These are phyloP conservation scores for Tilletia horrida DNA, from an alignment of 1,284 basidiomycete species.

Conservation along the genomic window DNA sequence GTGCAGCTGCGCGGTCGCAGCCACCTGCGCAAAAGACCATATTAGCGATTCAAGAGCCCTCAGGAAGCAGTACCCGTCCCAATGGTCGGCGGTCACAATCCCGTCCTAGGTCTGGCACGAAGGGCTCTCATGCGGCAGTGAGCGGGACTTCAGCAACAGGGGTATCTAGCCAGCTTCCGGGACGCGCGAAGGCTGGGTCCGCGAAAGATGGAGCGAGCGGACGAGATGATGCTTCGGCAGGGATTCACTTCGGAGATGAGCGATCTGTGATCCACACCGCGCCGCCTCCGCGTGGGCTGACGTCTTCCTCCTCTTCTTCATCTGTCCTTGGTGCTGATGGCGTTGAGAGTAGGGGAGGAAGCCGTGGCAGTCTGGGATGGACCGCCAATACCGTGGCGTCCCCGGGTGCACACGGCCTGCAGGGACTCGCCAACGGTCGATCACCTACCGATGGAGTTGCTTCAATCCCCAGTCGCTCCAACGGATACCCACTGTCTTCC, in stretches of 20 bases:
- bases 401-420: no score
- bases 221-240: neutral
- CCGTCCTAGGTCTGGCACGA: neutral
- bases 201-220: no score
- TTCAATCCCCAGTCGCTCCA: no score
- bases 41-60: neutral
- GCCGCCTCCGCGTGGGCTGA: neutral
- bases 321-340: neutral
- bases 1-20: neutral
- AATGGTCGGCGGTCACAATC: neutral
- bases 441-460: no score
- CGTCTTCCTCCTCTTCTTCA: neutral
- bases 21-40: neutral
- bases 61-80: neutral
- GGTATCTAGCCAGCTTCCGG: no score
- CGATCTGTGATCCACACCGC: constrained; percentile 10
- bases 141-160: no score
- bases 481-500: no score
- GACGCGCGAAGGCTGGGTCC: no score
- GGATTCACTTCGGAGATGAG: constrained; percentile 14
- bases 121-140: no score
- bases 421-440: no score
- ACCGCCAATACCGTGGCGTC: no score
- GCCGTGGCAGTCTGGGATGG: neutral
- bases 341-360: neutral